A percentile compares a stretch with the other conserved stretches of the same genome.
These are phyloP conservation scores for Fimicolochytrium jonesii DNA, from an alignment of 192 early-diverging fungal genomes.

Conservation along the genomic window DNA sequence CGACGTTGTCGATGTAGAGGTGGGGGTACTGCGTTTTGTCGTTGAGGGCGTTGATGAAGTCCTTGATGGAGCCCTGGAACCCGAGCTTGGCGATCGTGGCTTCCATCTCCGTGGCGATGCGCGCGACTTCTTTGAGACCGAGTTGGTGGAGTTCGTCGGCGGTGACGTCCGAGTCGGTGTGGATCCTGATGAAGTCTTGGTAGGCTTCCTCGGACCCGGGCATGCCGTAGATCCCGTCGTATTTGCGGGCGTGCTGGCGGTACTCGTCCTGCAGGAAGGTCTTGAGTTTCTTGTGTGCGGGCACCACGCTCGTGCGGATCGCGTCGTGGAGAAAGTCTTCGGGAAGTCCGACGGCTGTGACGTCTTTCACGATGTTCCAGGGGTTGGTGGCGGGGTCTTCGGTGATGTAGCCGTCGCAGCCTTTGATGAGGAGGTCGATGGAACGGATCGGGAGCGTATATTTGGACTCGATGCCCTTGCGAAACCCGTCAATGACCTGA, in stretches of 20 bases:
- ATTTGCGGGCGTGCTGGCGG: conserved; percentile 23
- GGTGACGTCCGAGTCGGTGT: conserved; percentile 22
- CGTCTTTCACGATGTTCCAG: conserved; percentile 9
- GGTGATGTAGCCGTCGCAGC: conserved; percentile 3
- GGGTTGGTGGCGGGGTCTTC: not conserved
- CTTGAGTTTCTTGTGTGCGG: conserved; percentile 13
- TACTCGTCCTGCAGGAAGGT: conserved; percentile 34
- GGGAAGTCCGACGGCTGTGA: conserved; percentile 12
- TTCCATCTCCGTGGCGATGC: conserved; percentile 31
- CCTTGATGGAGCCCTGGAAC: conserved; percentile 28
- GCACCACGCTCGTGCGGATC: conserved; percentile 19
- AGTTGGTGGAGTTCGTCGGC: conserved; percentile 36
- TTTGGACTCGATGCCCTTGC: conserved; percentile 12
- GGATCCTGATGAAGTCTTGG: conserved; percentile 21
- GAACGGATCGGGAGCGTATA: conserved; percentile 25
- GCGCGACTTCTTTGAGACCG: conserved; percentile 36
- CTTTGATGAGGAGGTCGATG: conserved; percentile 29
- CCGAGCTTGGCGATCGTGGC: conserved; percentile 20
- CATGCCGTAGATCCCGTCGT: conserved; percentile 29
- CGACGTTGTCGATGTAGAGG: conserved; percentile 22
- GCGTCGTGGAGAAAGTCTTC: conserved; percentile 21
- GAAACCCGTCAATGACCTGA: conserved; percentile 22
- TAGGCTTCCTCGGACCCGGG: conserved; percentile 27
- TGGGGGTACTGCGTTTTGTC: conserved; percentile 31
- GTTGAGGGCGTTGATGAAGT: conserved; percentile 30